Evolutionary conservation across 805 yeast species (phyloP).

Genomic region (Suhomyces prunicola): DNA sequence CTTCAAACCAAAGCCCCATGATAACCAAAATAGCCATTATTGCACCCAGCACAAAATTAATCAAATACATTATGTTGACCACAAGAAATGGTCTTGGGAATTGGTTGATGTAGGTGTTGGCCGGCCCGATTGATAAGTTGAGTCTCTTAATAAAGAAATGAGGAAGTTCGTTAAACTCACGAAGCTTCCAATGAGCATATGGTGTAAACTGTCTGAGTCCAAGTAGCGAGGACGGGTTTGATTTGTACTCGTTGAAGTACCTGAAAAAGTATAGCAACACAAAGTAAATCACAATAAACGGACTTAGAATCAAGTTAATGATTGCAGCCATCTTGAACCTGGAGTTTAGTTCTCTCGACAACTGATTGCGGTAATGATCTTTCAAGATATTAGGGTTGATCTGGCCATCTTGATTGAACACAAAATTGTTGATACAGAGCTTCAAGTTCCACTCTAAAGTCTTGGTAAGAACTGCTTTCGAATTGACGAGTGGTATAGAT

Average conservation of each 20-base stretch:
- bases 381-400: slow-evolving; percentile 67
- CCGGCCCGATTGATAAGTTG: slow-evolving; percentile 72
- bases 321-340: slow-evolving; percentile 87
- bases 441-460: slow-evolving; percentile 94
- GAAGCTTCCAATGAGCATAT: slow-evolving; percentile 88
- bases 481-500: slow-evolving; percentile 1
- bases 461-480: slow-evolving; percentile 55
- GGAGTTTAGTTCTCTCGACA: slow-evolving; percentile 68
- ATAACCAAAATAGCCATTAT: slow-evolving; percentile 73
- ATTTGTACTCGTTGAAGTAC: slow-evolving; percentile 88
- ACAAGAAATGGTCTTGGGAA: slow-evolving; percentile 73
- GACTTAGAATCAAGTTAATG: slow-evolving; percentile 77
- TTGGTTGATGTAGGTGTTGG: slow-evolving; percentile 80
- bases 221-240: slow-evolving; percentile 78
- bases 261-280: slow-evolving; percentile 80
- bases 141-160: slow-evolving; percentile 82
- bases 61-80: slow-evolving; percentile 34
- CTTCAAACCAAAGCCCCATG: slow-evolving; percentile 73
- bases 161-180: slow-evolving; percentile 91
- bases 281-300: slow-evolving; percentile 82
- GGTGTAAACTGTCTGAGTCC: slow-evolving; percentile 82
- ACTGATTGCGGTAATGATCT: slow-evolving; percentile 61
- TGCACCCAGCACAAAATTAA: slow-evolving; percentile 76
- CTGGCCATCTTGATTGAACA: slow-evolving; percentile 82
- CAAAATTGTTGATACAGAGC: slow-evolving; percentile 80